Evolutionary conservation across 768 basidiomycete genomes (phyloP).

Genomic region (Neoboletus magnificus): DNA sequence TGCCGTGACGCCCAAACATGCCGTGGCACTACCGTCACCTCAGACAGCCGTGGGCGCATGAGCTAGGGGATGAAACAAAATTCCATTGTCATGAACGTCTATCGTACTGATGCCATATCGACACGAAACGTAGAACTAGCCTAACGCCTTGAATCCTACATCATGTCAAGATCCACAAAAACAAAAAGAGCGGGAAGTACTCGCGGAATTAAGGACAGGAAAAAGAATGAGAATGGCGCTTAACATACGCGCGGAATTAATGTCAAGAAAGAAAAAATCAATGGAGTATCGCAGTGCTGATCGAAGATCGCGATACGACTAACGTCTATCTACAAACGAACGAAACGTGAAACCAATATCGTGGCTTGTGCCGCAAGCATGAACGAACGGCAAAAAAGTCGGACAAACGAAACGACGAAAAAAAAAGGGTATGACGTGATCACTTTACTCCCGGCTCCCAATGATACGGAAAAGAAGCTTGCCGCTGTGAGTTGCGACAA

Average conservation of each 20-base stretch:
- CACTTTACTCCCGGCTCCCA: slow-evolving; percentile 27
- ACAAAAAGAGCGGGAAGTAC: not conserved
- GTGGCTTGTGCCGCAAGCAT: slow-evolving; percentile 2
- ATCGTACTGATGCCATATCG: slow-evolving; percentile 4
- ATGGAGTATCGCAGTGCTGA: not conserved
- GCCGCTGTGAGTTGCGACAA: slow-evolving; percentile 39
- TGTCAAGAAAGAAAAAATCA: not conserved
- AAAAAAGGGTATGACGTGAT: not conserved
- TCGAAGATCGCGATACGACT: not conserved
- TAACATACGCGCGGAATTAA: not conserved
- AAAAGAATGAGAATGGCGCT: not conserved
- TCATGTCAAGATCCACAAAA: not conserved
- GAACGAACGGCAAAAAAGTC: not conserved
- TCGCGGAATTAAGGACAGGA: not conserved
- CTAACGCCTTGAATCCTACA: slow-evolving; percentile 9
- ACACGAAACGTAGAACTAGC: slow-evolving; percentile 10
- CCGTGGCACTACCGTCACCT: slow-evolving; percentile 10
- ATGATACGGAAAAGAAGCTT: slow-evolving; percentile 59
- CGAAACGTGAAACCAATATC: not conserved
- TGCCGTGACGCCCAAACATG: slow-evolving; percentile 31
- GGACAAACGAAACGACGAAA: slow-evolving; percentile 8
- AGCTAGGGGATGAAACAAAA: not conserved
- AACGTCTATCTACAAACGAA: not conserved
- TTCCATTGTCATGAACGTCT: slow-evolving; percentile 8
- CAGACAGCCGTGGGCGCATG: slow-evolving; percentile 36